Conservation (phyloP, 176 grass and related monocot species). For the Cenchrus americanus region DNA sequence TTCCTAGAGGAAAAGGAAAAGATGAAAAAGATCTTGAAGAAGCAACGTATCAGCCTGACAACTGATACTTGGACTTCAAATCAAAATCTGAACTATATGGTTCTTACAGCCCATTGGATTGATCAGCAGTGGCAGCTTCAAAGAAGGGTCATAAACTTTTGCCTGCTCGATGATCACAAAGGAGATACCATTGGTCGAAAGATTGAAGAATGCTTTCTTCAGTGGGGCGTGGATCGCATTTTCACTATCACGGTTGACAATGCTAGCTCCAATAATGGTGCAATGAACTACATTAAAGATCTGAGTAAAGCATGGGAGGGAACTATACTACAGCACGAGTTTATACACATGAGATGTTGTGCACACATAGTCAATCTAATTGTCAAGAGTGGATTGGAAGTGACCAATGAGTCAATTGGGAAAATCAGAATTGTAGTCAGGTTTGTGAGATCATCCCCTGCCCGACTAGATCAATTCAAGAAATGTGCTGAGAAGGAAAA, state of each 20-base stretch:
- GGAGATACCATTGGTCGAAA: neutral
- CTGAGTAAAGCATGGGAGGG: neutral
- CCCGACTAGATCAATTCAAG: neutral
- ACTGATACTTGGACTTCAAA: neutral
- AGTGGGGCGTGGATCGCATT: neutral
- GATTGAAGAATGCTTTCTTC: neutral
- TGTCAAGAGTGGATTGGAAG: neutral
- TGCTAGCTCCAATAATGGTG: neutral
- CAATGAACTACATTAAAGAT: neutral
- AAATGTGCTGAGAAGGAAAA: constrained; percentile 2
- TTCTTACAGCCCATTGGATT: neutral
- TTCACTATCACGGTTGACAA: neutral
- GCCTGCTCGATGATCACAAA: neutral
- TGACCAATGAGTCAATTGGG: neutral
- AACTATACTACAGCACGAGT: neutral
- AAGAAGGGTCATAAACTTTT: constrained; percentile 8
- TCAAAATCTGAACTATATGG: neutral
- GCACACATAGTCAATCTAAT: neutral
- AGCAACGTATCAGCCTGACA: neutral
- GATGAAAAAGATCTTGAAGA: neutral
- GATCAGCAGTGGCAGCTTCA: neutral
- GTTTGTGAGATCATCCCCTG: neutral
- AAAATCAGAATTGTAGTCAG: neutral
- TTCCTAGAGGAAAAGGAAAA: neutral
- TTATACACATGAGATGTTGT: constrained; percentile 1